Evolutionary conservation across 352 stramenopile species (phyloP).

Genomic region (Pythium phragmiticola): DNA sequence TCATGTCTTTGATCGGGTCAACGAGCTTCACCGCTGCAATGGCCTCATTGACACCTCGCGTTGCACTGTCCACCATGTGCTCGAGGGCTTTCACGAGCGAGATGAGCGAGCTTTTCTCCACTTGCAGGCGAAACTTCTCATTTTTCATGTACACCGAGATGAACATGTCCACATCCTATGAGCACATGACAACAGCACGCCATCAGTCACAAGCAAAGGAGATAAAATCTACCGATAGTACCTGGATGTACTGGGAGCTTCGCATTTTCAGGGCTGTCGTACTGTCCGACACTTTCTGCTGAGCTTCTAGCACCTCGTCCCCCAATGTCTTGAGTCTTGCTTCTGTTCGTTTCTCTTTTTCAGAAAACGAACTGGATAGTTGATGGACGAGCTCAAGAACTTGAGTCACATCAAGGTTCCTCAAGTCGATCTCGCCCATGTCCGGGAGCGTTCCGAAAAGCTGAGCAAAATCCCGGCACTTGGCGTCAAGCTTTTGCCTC

Average conservation of each 20-base stretch:
- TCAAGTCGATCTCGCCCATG: conserved; percentile 26
- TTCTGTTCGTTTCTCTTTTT: conserved; percentile 30
- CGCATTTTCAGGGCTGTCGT: conserved; percentile 35
- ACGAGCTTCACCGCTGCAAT: conserved; percentile 53
- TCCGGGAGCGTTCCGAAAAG: conserved; percentile 24
- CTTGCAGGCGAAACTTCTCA: conserved; percentile 81
- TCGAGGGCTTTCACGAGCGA: conserved; percentile 70
- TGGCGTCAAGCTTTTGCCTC: conserved; percentile 62
- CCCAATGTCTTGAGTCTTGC: conserved; percentile 25
- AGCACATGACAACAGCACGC: background rate
- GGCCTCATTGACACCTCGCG: conserved; percentile 35
- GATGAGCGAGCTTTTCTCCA: conserved; percentile 74
- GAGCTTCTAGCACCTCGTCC: conserved; percentile 44
- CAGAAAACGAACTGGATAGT: conserved; percentile 23
- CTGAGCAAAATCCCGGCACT: conserved; percentile 33
- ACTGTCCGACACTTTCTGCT: conserved; percentile 29
- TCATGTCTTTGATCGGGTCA: conserved; percentile 51
- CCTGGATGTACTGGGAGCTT: conserved; percentile 61
- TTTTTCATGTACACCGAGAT: conserved; percentile 85
- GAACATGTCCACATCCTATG: conserved; percentile 70
- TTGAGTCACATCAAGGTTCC: conserved; percentile 22
- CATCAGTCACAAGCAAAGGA: background rate
- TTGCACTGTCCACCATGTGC: conserved; percentile 48
- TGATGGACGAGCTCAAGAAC: conserved; percentile 27
- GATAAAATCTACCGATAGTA: conserved; percentile 20